These are phyloP conservation scores for Fusarium sp. DNA, from an alignment of 2,329 filamentous ascomycete genomes.

Conservation along the genomic window DNA sequence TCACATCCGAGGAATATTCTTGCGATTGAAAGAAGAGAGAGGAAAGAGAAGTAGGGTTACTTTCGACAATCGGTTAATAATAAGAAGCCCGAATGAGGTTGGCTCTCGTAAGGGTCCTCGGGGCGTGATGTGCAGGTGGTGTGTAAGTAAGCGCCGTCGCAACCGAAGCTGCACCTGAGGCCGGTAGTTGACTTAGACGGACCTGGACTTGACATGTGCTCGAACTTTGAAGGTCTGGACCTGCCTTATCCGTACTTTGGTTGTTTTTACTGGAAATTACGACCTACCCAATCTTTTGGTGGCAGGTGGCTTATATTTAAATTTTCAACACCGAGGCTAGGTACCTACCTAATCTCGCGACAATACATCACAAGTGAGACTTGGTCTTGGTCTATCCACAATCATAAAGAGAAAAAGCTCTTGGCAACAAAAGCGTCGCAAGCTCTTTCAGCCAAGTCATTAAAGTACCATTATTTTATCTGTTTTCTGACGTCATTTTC, in stretches of 20 bases:
- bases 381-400: slow-evolving; percentile 32
- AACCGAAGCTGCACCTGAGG: slow-evolving; percentile 12
- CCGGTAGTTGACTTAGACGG: slow-evolving; percentile 8
- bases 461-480: slow-evolving; percentile 13
- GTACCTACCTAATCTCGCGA: slow-evolving; percentile 11
- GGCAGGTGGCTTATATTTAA: slow-evolving; percentile 40
- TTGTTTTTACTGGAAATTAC: not conserved
- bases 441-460: slow-evolving; percentile 34
- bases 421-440: slow-evolving; percentile 40
- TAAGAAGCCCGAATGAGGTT: slow-evolving; percentile 20
- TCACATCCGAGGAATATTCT: slow-evolving; percentile 9
- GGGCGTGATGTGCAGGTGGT: slow-evolving; percentile 17
- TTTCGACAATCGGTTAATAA: slow-evolving; percentile 5
- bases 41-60: slow-evolving; percentile 16
- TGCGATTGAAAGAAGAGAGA: slow-evolving; percentile 5
- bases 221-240: slow-evolving; percentile 5
- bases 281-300: slow-evolving; percentile 7
- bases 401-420: slow-evolving; percentile 16
- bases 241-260: not conserved
- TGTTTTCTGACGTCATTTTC: slow-evolving; percentile 41
- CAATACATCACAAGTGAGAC: not conserved
- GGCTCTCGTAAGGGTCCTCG: slow-evolving; percentile 28
- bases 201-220: not conserved
- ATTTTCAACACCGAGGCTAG: slow-evolving; percentile 23
- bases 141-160: slow-evolving; percentile 42